These are phyloP conservation scores for Pseudopithomyces maydicus DNA, from an alignment of 2,329 filamentous ascomycete species.

Conservation along the genomic window DNA sequence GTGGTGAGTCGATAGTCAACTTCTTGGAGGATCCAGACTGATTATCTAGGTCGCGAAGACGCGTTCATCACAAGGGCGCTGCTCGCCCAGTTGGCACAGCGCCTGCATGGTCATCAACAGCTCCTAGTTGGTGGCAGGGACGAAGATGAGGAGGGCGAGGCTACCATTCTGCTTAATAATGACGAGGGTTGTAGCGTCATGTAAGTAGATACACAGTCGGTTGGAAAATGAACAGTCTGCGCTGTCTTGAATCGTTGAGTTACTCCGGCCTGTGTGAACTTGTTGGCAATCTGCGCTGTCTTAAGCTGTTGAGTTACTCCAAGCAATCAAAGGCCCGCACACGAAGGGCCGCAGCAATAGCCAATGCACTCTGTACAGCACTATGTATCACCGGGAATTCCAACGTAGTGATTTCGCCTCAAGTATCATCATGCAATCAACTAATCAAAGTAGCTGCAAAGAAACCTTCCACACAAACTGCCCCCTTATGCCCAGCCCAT, in stretches of 20 bases:
- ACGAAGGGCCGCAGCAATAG: too few species aligned
- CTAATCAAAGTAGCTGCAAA: too few species aligned
- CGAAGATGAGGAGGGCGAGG: constrained; percentile 26
- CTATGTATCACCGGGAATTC: too few species aligned
- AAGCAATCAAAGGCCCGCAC: too few species aligned
- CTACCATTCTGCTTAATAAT: constrained; percentile 30
- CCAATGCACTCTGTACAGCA: too few species aligned
- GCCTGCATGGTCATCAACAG: constrained; percentile 35
- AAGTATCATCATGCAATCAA: too few species aligned
- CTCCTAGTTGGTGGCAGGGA: constrained; percentile 12
- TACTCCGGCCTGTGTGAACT: too few species aligned
- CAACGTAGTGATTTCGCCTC: too few species aligned
- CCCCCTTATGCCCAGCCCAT: background rate
- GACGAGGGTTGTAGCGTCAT: constrained; percentile 40
- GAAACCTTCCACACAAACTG: background rate
- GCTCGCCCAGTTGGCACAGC: constrained; percentile 42
- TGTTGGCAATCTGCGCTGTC: background rate
- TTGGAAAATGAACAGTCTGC: too few species aligned
- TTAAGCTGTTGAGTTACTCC: too few species aligned
- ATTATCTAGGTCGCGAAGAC: constrained; percentile 10
- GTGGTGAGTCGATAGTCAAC: constrained; percentile 52
- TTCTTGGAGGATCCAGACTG: constrained; percentile 59
- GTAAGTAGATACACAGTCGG: too few species aligned
- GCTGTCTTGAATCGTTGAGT: too few species aligned
- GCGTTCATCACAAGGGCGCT: constrained; percentile 29